phyloP scores from a whole-genome alignment of 768 basidiomycete genomes.

The Strobilomyces echinocephalus region DNA sequence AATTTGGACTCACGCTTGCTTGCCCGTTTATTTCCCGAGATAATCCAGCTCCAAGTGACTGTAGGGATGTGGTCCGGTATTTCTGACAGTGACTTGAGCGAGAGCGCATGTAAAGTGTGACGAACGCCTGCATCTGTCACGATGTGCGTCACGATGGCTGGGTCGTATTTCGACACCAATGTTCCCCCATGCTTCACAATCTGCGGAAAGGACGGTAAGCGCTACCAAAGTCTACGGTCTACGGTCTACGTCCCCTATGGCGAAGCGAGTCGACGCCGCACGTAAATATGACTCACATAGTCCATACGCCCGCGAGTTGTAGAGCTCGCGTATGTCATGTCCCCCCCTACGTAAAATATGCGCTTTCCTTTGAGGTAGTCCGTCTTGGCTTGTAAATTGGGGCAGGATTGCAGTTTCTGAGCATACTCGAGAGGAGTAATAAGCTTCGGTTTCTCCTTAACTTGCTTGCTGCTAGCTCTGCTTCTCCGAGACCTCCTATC shows the following conservation, averaged over 20 bases:
- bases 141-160: conserved; percentile 58
- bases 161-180: conserved; percentile 55
- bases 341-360: conserved; percentile 58
- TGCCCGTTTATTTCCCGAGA: conserved; percentile 34
- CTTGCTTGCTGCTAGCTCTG: conserved; percentile 23
- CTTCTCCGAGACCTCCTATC: conserved; percentile 7
- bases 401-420: conserved; percentile 38
- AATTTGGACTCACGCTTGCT: conserved; percentile 12
- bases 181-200: conserved; percentile 61
- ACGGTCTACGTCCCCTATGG: background rate
- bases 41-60: conserved; percentile 61
- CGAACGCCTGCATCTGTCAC: conserved; percentile 42
- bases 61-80: conserved; percentile 65
- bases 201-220: conserved; percentile 33
- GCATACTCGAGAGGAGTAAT: conserved; percentile 54
- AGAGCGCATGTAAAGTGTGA: conserved; percentile 36
- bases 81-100: conserved; percentile 45
- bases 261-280: background rate
- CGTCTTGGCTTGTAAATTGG: conserved; percentile 19
- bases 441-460: conserved; percentile 38
- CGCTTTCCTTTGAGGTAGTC: conserved; percentile 47
- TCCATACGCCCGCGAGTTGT: conserved; percentile 56
- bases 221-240: background rate
- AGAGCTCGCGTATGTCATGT: conserved; percentile 48
- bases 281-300: conserved; percentile 41